Evolutionary conservation across 2,329 filamentous ascomycete genomes (phyloP).

Genomic region (Pseudopyricularia cyperi): DNA sequence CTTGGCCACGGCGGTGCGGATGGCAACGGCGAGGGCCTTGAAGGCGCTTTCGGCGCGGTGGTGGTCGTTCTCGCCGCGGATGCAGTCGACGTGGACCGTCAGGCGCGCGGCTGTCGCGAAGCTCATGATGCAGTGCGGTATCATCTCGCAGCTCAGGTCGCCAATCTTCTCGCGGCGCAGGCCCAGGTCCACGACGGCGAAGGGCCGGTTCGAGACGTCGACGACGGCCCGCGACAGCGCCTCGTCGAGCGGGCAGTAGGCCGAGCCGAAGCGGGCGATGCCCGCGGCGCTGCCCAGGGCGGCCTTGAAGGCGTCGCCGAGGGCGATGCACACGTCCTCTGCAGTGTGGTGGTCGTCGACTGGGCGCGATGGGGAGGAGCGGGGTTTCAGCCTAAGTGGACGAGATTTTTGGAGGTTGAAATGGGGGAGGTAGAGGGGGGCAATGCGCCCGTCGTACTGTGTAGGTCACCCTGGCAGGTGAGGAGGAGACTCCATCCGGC

Average conservation of each 20-base stretch:
- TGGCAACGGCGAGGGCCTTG: conserved; percentile 85
- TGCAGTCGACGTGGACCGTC: conserved; percentile 89
- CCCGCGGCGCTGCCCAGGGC: conserved; percentile 69
- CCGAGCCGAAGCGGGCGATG: conserved; percentile 79
- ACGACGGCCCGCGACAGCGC: conserved; percentile 87
- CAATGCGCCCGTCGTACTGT: conserved; percentile 68
- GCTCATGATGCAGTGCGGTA: conserved; percentile 87
- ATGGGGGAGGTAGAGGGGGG: too few species aligned
- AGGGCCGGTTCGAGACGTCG: conserved; percentile 88
- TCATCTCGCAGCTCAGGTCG: conserved; percentile 89
- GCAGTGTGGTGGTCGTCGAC: conserved; percentile 98
- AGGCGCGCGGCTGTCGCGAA: conserved; percentile 84
- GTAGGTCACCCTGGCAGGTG: conserved; percentile 74
- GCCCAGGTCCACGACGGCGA: conserved; percentile 68
- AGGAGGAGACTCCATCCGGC: conserved; percentile 84
- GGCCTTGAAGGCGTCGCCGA: conserved; percentile 71
- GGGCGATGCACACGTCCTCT: conserved; percentile 86
- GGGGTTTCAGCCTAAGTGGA: not conserved
- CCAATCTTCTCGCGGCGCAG: conserved; percentile 88
- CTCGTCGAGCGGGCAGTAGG: conserved; percentile 90
- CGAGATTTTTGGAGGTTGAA: too few species aligned
- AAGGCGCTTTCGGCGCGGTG: conserved; percentile 94
- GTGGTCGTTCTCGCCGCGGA: conserved; percentile 87
- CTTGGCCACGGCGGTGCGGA: conserved; percentile 61
- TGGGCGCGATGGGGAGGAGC: not conserved